Conservation (phyloP, 495 filamentous ascomycete genomes). For the Neurospora sp. region DNA sequence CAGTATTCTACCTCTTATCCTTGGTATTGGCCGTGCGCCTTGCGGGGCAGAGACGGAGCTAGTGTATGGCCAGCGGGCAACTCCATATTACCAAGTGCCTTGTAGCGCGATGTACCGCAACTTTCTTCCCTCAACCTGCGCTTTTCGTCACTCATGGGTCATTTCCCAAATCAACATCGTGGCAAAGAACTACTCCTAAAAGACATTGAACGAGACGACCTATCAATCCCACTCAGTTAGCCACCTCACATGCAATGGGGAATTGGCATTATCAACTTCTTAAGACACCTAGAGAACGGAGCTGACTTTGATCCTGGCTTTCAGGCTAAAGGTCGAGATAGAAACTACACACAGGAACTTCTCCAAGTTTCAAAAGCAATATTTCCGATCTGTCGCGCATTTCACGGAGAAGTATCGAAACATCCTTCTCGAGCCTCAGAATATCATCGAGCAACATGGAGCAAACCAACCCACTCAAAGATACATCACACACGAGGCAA, state of each 20-base stretch:
- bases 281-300: neutral
- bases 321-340: neutral
- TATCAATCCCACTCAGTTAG: neutral
- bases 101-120: neutral
- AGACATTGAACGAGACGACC: neutral
- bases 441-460: neutral
- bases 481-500: neutral
- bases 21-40: neutral
- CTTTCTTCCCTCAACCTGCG: neutral
- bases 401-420: neutral
- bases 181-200: neutral
- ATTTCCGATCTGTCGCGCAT: neutral
- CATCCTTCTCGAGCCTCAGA: neutral
- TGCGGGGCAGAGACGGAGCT: neutral
- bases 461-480: neutral
- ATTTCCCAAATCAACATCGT: neutral
- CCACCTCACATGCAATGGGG: neutral
- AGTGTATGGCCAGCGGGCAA: neutral
- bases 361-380: neutral
- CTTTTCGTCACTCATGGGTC: neutral
- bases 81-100: neutral
- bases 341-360: neutral
- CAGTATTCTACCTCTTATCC: neutral
- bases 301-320: neutral
- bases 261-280: neutral